Percentiles rank a stretch among this genome's conserved stretches.
These are phyloP conservation scores for Phytophthora multivora DNA, from an alignment of 352 stramenopile species.

Conservation along the genomic window DNA sequence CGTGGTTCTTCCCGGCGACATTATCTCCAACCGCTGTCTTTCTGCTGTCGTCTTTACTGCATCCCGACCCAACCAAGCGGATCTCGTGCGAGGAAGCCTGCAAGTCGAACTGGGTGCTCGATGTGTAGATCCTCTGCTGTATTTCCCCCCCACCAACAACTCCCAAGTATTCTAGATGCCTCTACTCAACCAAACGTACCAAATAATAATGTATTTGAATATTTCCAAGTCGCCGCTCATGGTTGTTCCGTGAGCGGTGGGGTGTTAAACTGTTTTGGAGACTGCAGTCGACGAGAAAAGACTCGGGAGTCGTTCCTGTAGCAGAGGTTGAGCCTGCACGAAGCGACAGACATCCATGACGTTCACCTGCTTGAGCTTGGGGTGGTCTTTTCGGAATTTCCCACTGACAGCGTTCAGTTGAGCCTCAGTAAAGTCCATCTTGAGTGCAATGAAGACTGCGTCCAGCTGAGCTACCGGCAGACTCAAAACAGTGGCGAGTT, in stretches of 20 bases:
- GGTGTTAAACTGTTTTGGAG: not conserved
- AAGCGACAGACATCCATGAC: slow-evolving; percentile 73
- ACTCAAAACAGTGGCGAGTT: slow-evolving; percentile 35
- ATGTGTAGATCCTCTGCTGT: slow-evolving; percentile 36
- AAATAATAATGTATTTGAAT: slow-evolving; percentile 52
- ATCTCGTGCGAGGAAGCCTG: slow-evolving; percentile 85
- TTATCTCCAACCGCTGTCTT: slow-evolving; percentile 69
- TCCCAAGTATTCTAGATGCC: slow-evolving; percentile 49
- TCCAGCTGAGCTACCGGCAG: slow-evolving; percentile 48
- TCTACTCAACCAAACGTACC: slow-evolving; percentile 32
- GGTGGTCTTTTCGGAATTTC: slow-evolving; percentile 44
- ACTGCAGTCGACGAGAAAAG: slow-evolving; percentile 2
- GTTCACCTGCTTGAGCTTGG: slow-evolving; percentile 54
- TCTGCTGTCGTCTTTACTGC: slow-evolving; percentile 79
- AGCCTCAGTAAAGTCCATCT: slow-evolving; percentile 35
- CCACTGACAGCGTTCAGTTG: slow-evolving; percentile 31
- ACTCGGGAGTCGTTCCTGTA: slow-evolving; percentile 28
- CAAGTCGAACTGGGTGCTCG: slow-evolving; percentile 72
- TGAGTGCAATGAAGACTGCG: slow-evolving; percentile 44
- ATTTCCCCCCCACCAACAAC: slow-evolving; percentile 27
- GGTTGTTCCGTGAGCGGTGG: slow-evolving; percentile 6
- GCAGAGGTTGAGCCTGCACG: slow-evolving; percentile 35
- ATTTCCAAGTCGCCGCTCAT: slow-evolving; percentile 18
- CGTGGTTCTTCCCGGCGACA: slow-evolving; percentile 85
- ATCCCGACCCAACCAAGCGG: slow-evolving; percentile 81